phyloP scores from a whole-genome alignment of 257 asterid genomes.

The Plantago elongata region DNA sequence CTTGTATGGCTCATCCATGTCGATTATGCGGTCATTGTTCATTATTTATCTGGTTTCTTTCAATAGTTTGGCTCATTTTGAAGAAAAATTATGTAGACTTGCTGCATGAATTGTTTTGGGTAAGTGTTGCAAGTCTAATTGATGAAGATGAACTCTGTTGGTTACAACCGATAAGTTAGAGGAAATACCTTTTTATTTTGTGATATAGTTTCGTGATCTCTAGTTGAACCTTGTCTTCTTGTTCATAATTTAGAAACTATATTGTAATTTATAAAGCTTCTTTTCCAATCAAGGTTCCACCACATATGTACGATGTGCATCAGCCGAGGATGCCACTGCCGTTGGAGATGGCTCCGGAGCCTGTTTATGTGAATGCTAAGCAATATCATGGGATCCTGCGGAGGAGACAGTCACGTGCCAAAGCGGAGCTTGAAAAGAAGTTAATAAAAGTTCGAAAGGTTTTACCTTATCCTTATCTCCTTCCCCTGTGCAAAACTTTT shows the following conservation, averaged over 20 bases:
- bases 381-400: constrained; percentile 80
- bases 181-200: too few species aligned
- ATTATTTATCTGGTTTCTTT: too few species aligned
- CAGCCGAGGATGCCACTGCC: constrained; percentile 83
- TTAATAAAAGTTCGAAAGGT: constrained; percentile 79
- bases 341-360: constrained; percentile 79
- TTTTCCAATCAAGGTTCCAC: constrained; percentile 48
- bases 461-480: constrained; percentile 11
- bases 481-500: background rate
- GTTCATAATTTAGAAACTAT: background rate
- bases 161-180: too few species aligned
- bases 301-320: constrained; percentile 53
- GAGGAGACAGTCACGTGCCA: constrained; percentile 86
- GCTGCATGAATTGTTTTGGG: too few species aligned
- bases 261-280: constrained; percentile 2
- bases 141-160: too few species aligned
- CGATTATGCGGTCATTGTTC: too few species aligned
- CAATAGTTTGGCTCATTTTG: too few species aligned
- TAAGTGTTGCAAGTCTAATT: too few species aligned
- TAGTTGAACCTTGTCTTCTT: background rate
- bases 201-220: too few species aligned
- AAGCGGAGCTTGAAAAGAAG: constrained; percentile 85
- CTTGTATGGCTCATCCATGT: too few species aligned
- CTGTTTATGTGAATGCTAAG: constrained; percentile 90
- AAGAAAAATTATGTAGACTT: too few species aligned